Percentiles rank a stretch among this genome's conserved stretches.
Conservation (phyloP, 805 yeast species). For the Saccharomycopsis guyanensis region DNA sequence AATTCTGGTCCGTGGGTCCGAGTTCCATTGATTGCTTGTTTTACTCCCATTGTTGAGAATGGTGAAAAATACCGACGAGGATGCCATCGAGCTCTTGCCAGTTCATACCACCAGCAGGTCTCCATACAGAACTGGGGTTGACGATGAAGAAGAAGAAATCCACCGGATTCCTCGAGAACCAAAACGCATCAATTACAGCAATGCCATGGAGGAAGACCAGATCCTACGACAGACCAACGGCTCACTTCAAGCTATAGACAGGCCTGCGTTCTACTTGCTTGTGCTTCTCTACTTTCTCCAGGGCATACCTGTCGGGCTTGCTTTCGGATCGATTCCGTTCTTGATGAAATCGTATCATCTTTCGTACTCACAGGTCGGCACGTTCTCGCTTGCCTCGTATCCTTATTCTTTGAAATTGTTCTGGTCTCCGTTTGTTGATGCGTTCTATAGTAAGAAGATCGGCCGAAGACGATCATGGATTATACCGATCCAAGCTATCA, state of each 20-base stretch:
- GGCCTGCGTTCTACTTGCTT: conserved; percentile 67
- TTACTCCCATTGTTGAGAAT: too few relatives aligned
- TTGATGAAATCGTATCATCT: conserved; percentile 68
- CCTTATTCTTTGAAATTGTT: conserved; percentile 88
- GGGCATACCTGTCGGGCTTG: conserved; percentile 95
- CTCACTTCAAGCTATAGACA: conserved; percentile 33
- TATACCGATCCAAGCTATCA: conserved; percentile 81
- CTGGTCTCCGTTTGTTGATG: conserved; percentile 97
- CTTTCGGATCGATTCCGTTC: conserved; percentile 92
- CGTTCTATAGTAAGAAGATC: conserved; percentile 53
- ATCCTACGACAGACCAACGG: conserved; percentile 3
- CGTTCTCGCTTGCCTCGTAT: conserved; percentile 86
- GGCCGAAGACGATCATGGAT: conserved; percentile 95
- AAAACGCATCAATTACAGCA: conserved; percentile 1
- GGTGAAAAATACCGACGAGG: too few relatives aligned
- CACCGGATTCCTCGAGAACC: too few relatives aligned
- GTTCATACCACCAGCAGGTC: too few relatives aligned
- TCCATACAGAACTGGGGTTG: too few relatives aligned
- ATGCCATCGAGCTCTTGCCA: too few relatives aligned
- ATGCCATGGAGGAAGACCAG: not conserved
- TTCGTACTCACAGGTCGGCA: conserved; percentile 81
- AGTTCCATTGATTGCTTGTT: too few relatives aligned
- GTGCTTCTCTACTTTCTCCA: conserved; percentile 76
- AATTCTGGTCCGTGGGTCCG: too few relatives aligned
- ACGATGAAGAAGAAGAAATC: too few relatives aligned